These are phyloP conservation scores for Plantago ovata DNA, from an alignment of 257 asterid genomes.

Conservation along the genomic window DNA sequence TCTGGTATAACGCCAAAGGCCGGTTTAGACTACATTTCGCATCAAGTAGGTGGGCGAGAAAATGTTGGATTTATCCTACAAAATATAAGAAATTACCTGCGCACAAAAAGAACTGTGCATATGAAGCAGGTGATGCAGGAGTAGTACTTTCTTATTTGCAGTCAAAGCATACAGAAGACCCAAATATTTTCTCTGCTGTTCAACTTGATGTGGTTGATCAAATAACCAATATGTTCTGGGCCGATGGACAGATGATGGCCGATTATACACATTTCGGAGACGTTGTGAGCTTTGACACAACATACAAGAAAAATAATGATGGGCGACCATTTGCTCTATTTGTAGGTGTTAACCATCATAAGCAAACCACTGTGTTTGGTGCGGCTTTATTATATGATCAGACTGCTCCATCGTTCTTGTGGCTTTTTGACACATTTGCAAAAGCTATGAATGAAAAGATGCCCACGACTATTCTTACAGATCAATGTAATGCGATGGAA, in stretches of 20 bases:
- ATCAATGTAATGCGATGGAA: slow-evolving; percentile 10
- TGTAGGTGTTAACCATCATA: slow-evolving; percentile 22
- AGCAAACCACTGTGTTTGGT: slow-evolving; percentile 15
- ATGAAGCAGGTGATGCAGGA: background rate
- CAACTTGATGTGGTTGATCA: background rate
- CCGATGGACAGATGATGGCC: background rate
- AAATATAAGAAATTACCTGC: no score
- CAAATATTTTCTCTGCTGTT: background rate
- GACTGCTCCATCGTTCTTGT: slow-evolving; percentile 7
- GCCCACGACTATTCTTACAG: slow-evolving; percentile 4
- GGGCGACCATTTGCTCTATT: slow-evolving; percentile 8
- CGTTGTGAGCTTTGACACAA: background rate
- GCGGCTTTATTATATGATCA: slow-evolving; percentile 21
- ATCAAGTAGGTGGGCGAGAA: no score
- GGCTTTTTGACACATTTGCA: slow-evolving; percentile 13
- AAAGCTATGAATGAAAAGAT: slow-evolving; percentile 11
- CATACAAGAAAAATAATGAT: background rate
- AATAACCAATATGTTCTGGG: slow-evolving; percentile 1
- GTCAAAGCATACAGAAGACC: background rate
- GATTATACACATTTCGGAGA: background rate
- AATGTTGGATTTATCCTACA: no score
- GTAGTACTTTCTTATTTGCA: slow-evolving; percentile 6
- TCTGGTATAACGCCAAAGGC: no score
- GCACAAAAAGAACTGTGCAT: background rate
- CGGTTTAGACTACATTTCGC: no score